Evolutionary conservation across 164 flowering plant genomes (phyloP).

Genomic region (Amborella trichopoda): DNA sequence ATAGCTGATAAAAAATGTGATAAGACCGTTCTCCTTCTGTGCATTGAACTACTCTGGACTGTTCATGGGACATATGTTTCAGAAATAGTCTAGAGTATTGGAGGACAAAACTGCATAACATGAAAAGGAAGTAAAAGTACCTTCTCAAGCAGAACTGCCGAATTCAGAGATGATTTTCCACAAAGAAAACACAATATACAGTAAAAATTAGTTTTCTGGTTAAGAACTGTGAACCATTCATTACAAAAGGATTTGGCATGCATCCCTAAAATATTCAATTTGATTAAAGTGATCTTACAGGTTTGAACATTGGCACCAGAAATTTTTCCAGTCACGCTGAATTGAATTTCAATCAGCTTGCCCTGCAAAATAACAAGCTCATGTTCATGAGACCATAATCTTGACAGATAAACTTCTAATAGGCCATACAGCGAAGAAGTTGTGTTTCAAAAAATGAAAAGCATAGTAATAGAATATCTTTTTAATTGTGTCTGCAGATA

Average conservation of each 20-base stretch:
- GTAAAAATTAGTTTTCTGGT: background rate
- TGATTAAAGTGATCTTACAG: constrained; percentile 41
- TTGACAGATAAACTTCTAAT: too few relatives aligned
- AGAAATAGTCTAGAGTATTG: background rate
- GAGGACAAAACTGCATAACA: constrained; percentile 1
- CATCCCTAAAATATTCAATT: background rate
- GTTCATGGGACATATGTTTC: constrained; percentile 20
- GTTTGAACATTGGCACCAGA: constrained; percentile 97
- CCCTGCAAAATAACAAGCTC: constrained; percentile 42
- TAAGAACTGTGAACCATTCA: too few relatives aligned
- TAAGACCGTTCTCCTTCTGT: constrained; percentile 90
- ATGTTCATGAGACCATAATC: too few relatives aligned
- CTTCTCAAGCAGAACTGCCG: constrained; percentile 93
- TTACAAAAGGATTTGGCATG: too few relatives aligned
- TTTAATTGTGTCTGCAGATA: too few relatives aligned
- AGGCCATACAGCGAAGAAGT: background rate
- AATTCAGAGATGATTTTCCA: constrained; percentile 7
- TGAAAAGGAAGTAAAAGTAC: constrained; percentile 21
- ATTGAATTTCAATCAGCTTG: constrained; percentile 93
- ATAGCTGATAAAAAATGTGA: constrained; percentile 96
- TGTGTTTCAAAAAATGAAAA: background rate
- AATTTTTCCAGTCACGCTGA: constrained; percentile 88
- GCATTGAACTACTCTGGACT: constrained; percentile 98
- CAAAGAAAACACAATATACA: constrained; percentile 8
- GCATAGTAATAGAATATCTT: too few relatives aligned